Conservation (phyloP, 176 grass and related monocot genomes). For the Oryza officinalis region DNA sequence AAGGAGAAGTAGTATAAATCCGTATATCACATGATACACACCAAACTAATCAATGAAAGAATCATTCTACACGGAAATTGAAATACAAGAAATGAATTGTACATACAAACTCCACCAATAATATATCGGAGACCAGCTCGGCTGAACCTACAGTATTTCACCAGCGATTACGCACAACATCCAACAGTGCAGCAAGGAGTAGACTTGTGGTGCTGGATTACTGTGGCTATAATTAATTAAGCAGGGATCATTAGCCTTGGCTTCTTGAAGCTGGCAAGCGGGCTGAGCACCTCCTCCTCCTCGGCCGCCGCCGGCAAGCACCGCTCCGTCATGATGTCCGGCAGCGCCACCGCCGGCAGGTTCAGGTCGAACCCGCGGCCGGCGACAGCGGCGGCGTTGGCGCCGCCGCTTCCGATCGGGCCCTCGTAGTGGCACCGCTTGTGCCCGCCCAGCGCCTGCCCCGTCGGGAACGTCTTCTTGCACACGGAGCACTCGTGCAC, state of each 20-base stretch:
- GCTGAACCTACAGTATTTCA: not conserved
- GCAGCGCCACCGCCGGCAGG: slow-evolving; percentile 46
- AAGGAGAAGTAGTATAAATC: not conserved
- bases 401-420: slow-evolving; percentile 44
- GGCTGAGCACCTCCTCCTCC: slow-evolving; percentile 83
- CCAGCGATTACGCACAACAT: not conserved
- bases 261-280: slow-evolving; percentile 69
- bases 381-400: slow-evolving; percentile 1
- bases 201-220: not conserved
- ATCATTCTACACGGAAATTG: not conserved
- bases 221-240: not conserved
- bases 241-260: slow-evolving; percentile 63
- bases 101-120: not conserved
- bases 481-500: slow-evolving; percentile 77
- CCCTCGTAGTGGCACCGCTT: slow-evolving; percentile 93
- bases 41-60: slow-evolving; percentile 18
- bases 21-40: not conserved
- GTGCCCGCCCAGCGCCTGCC: slow-evolving; percentile 86
- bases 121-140: not conserved
- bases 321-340: slow-evolving; percentile 32
- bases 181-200: not conserved
- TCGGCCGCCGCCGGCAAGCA: slow-evolving; percentile 10
- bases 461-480: slow-evolving; percentile 73
- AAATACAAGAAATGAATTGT: not conserved
- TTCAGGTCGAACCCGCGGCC: slow-evolving; percentile 64